A percentile compares a stretch with the other conserved stretches of the same genome.
phyloP scores from a whole-genome alignment of 768 basidiomycete genomes.

The Chalciporus piperatus region DNA sequence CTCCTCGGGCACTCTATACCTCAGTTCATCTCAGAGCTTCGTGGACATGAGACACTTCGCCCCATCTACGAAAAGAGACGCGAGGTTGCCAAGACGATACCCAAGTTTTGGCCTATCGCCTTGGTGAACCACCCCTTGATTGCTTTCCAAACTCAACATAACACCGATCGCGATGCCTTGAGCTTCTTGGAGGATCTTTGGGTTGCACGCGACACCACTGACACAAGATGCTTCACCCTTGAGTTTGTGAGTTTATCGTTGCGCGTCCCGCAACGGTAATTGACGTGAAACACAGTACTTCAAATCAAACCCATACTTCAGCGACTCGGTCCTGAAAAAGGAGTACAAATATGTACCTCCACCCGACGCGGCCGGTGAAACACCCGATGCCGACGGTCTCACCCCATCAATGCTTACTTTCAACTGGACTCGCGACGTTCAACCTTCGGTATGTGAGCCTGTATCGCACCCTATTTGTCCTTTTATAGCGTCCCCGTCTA shows the following conservation, averaged over 20 bases:
- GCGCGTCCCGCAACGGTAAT: not conserved
- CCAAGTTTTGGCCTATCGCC: constrained; percentile 85
- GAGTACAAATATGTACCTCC: constrained; percentile 71
- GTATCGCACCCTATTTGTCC: not conserved
- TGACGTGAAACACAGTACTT: constrained; percentile 52
- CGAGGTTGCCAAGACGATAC: constrained; percentile 58
- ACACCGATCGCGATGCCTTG: constrained; percentile 76
- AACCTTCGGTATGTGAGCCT: constrained; percentile 52
- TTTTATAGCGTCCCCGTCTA: constrained; percentile 1
- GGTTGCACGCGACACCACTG: constrained; percentile 67
- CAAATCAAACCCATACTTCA: constrained; percentile 84
- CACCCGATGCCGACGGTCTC: constrained; percentile 70
- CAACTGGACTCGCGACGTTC: constrained; percentile 73
- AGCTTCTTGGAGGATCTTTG: constrained; percentile 84
- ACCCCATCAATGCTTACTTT: constrained; percentile 78
- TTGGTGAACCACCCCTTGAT: constrained; percentile 70
- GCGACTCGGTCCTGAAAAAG: constrained; percentile 73
- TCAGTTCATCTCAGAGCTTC: constrained; percentile 50
- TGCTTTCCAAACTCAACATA: constrained; percentile 65
- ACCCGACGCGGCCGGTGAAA: constrained; percentile 50
- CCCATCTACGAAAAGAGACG: constrained; percentile 74
- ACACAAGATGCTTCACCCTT: constrained; percentile 79
- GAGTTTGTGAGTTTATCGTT: constrained; percentile 71
- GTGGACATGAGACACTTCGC: constrained; percentile 51
- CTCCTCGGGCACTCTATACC: constrained; percentile 2